Evolutionary conservation across 768 basidiomycete species (phyloP).

Genomic region (Paxillus ammoniavirescens): DNA sequence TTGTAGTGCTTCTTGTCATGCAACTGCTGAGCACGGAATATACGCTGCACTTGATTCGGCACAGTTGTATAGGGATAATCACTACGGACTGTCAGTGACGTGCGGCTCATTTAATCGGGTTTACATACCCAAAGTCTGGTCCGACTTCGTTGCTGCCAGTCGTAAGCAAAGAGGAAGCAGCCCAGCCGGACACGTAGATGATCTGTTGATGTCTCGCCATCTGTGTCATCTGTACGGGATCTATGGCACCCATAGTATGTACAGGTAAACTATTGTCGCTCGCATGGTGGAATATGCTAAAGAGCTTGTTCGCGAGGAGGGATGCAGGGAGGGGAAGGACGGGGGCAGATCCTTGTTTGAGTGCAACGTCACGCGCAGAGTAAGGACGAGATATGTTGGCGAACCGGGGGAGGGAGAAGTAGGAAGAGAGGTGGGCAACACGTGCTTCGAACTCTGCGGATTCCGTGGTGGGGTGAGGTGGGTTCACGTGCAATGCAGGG

Average conservation of each 20-base stretch:
- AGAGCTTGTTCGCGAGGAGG: slow-evolving; percentile 86
- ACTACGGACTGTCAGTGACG: slow-evolving; percentile 34
- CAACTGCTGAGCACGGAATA: slow-evolving; percentile 88
- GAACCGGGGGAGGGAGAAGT: slow-evolving; percentile 79
- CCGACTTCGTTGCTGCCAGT: slow-evolving; percentile 92
- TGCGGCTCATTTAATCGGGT: neutral
- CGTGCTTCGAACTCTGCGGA: slow-evolving; percentile 56
- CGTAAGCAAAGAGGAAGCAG: slow-evolving; percentile 79
- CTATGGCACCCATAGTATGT: slow-evolving; percentile 91
- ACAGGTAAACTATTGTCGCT: slow-evolving; percentile 66
- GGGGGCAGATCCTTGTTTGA: slow-evolving; percentile 87
- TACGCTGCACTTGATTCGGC: slow-evolving; percentile 90
- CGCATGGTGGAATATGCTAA: slow-evolving; percentile 59
- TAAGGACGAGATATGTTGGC: slow-evolving; percentile 74
- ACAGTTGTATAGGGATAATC: slow-evolving; percentile 97
- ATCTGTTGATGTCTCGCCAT: slow-evolving; percentile 86
- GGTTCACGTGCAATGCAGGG: slow-evolving; percentile 48
- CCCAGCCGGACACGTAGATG: slow-evolving; percentile 94
- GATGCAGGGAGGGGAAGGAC: slow-evolving; percentile 74
- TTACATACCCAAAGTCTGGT: slow-evolving; percentile 76
- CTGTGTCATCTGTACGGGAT: slow-evolving; percentile 93
- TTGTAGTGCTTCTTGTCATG: slow-evolving; percentile 95
- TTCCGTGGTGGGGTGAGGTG: slow-evolving; percentile 60
- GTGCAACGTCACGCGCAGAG: slow-evolving; percentile 72
- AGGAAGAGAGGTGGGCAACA: slow-evolving; percentile 61